phyloP scores from a whole-genome alignment of 2,329 filamentous ascomycete genomes.

The Pseudogymnoascus sp. region DNA sequence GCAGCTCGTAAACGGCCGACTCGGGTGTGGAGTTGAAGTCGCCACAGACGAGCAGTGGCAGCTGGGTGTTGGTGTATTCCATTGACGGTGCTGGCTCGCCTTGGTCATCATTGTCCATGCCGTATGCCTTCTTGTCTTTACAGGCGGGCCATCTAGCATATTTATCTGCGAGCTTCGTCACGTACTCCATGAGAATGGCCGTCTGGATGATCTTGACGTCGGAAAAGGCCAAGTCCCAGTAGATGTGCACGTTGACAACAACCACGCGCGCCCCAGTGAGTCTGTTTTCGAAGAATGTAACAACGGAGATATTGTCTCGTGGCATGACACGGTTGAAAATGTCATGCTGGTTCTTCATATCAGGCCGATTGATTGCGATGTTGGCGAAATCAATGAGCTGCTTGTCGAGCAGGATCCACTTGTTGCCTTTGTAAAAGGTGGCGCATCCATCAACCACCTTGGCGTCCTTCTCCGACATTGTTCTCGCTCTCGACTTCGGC shows the following conservation, averaged over 20 bases:
- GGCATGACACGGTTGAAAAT: constrained; percentile 99
- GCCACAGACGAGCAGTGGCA: constrained; percentile 83
- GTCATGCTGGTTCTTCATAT: constrained; percentile 95
- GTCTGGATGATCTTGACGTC: constrained; percentile 97
- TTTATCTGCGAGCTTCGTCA: constrained; percentile 76
- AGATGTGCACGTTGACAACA: constrained; percentile 86
- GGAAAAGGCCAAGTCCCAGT: constrained; percentile 83
- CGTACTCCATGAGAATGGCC: constrained; percentile 86
- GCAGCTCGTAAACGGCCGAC: constrained; percentile 84
- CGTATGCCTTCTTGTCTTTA: constrained; percentile 51
- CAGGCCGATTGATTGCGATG: constrained; percentile 85
- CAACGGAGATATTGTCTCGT: constrained; percentile 89
- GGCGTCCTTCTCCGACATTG: constrained; percentile 83
- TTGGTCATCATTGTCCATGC: constrained; percentile 39
- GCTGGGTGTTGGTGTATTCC: constrained; percentile 80
- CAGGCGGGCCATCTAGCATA: constrained; percentile 72
- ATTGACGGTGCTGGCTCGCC: constrained; percentile 68
- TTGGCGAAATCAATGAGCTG: constrained; percentile 86
- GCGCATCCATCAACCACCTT: constrained; percentile 91
- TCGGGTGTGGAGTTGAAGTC: constrained; percentile 89
- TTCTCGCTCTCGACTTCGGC: constrained; percentile 81
- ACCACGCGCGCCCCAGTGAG: constrained; percentile 84
- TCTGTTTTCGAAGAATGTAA: constrained; percentile 87
- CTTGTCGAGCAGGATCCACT: constrained; percentile 90
- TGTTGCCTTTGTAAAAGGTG: constrained; percentile 91